Evolutionary conservation across 345 rosid species (phyloP).

Genomic region (Lepidium sativum): DNA sequence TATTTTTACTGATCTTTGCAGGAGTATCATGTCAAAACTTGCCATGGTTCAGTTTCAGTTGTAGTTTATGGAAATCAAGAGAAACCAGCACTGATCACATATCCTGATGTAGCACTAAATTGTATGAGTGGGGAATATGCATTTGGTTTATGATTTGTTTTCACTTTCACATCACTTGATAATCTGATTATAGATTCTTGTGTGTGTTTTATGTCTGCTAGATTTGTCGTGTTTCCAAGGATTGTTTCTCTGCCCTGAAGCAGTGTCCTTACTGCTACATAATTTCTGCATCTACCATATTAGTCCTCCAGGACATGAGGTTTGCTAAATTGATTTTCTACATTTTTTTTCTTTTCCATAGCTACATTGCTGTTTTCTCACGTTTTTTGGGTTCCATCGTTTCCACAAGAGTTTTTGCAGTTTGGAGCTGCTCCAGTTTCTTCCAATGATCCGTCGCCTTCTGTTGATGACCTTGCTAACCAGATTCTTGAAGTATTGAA

Average conservation of each 20-base stretch:
- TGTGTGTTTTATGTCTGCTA: conserved; percentile 22
- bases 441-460: conserved; percentile 41
- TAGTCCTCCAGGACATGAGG: conserved; percentile 98
- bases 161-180: background rate
- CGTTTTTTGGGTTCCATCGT: conserved; percentile 29
- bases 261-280: conserved; percentile 77
- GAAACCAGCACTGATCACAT: conserved; percentile 80
- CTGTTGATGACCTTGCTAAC: conserved; percentile 81
- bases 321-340: conserved; percentile 35
- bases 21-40: conserved; percentile 76
- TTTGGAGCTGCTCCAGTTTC: conserved; percentile 80
- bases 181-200: background rate
- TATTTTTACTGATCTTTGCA: conserved; percentile 16
- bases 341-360: background rate
- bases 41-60: conserved; percentile 62
- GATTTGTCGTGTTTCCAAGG: conserved; percentile 95
- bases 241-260: conserved; percentile 87
- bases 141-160: background rate
- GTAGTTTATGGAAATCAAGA: conserved; percentile 68
- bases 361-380: conserved; percentile 26
- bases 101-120: conserved; percentile 83
- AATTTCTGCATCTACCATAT: conserved; percentile 96
- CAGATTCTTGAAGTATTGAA: conserved; percentile 87
- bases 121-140: conserved; percentile 31
- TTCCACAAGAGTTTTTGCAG: conserved; percentile 83